Conservation (phyloP, 2,329 filamentous ascomycete species). For the Beauveria pseudobassiana region DNA sequence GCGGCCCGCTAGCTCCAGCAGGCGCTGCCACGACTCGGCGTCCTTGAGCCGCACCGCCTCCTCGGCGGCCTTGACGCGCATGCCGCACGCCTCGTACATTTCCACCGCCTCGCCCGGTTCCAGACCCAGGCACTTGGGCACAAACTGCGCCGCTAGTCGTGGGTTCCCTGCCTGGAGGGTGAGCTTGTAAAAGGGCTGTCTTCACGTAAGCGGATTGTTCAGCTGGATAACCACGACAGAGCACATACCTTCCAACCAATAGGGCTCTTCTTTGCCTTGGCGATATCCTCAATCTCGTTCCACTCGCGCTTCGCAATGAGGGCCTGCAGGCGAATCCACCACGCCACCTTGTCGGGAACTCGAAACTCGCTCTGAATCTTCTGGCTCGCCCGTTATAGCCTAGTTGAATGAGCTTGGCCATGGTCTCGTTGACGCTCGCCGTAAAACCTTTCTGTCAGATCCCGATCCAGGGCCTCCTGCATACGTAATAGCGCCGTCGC, state of each 20-base stretch:
- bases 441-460: conserved; percentile 68
- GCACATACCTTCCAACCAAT: conserved; percentile 87
- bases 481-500: conserved; percentile 71
- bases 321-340: conserved; percentile 80
- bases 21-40: conserved; percentile 60
- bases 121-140: conserved; percentile 76
- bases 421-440: conserved; percentile 83
- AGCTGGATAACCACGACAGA: background rate
- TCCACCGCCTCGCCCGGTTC: conserved; percentile 63
- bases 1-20: conserved; percentile 67
- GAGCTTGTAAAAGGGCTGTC: conserved; percentile 82
- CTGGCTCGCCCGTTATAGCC: conserved; percentile 77
- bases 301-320: conserved; percentile 86
- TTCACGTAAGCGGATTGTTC: background rate
- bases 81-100: conserved; percentile 96
- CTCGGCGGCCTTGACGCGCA: conserved; percentile 82
- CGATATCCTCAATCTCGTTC: conserved; percentile 83
- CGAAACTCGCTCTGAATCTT: conserved; percentile 91
- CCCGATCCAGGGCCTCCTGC: conserved; percentile 80
- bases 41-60: conserved; percentile 83
- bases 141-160: conserved; percentile 73
- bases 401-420: conserved; percentile 77
- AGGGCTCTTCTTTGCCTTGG: conserved; percentile 71
- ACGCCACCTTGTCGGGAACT: conserved; percentile 80
- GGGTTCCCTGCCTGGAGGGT: conserved; percentile 83